Base-by-base conservation (phyloP, 2,329 filamentous ascomycete species). In the Helicocarpus griseus region DNA sequence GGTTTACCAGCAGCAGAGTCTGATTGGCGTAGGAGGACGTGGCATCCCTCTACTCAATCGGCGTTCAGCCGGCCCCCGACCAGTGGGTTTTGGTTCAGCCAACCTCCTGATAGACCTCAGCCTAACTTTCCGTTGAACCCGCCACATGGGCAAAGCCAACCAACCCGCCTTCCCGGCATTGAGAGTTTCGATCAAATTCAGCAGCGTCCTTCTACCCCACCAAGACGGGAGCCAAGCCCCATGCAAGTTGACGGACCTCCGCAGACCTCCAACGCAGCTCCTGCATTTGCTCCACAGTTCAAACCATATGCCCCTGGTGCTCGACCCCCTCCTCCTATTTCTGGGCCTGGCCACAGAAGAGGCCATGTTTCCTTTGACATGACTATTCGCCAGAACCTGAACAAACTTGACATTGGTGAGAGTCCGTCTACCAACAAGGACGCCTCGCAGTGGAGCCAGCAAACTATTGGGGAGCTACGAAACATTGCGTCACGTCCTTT, bases 101-200 rank as follows among this genome's bases (percentile, higher is more conserved):
- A 87, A 55, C 88, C 82, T 4, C 82, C 86, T 5, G 80, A 83
- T 60, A 61, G 81, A 74, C 56, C 77, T 72, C 69, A 79, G 70
- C 64, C 81, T 65, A 61, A 80, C 62, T 69, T 79, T 71, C 62
- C 77, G 53, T 63, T 77, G 63, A 65, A 79, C 68, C 63, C 79
- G 66, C 66, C 63, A 48, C 71, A 66, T 5, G 65, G 66, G 35
- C 81, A 69, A 66, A 75, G 67, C 62, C 69, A 48, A 59, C 79
- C 76, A 5, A 70, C 88, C 13, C 82, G 88, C 36, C 77, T 96
- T 13, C 90, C 90, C 0, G 89, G 90, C 13, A 96, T 96, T 58
- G 89, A 95, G 65, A 94, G 88, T 14, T 95, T 96, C 60, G 89
- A 91, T 62, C 83, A 87, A 51, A 74, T 87, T 22, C 85, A 82